These are phyloP conservation scores for Wilhelminamyces savonicus DNA, from an alignment of 805 yeast species.

Conservation along the genomic window DNA sequence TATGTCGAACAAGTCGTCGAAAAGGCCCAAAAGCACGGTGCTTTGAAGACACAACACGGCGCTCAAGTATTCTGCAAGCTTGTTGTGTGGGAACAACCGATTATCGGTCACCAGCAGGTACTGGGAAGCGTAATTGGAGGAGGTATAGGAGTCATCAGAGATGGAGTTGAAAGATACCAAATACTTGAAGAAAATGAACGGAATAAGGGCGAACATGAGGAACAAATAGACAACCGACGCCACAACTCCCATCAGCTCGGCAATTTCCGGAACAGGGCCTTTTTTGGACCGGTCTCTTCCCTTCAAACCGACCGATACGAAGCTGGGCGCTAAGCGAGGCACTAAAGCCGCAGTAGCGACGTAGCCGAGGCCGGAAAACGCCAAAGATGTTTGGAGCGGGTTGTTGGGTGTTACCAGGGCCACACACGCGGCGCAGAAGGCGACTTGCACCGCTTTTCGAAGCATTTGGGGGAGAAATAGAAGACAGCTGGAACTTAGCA, in stretches of 20 bases:
- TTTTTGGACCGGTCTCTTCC: constrained; percentile 81
- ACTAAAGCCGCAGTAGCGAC: constrained; percentile 52
- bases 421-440: not conserved
- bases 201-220: constrained; percentile 77
- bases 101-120: constrained; percentile 25
- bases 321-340: constrained; percentile 61
- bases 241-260: constrained; percentile 92
- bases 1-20: constrained; percentile 92
- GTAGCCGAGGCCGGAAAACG: constrained; percentile 66
- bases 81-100: constrained; percentile 66
- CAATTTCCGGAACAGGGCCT: constrained; percentile 58
- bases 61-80: constrained; percentile 78
- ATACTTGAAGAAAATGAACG: constrained; percentile 77
- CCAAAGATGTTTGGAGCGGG: constrained; percentile 56
- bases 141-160: constrained; percentile 27
- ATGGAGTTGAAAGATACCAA: constrained; percentile 43
- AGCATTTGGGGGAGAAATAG: no score
- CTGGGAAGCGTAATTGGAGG: constrained; percentile 29
- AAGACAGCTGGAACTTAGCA: no score
- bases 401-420: constrained; percentile 25
- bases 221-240: constrained; percentile 77
- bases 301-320: constrained; percentile 70
- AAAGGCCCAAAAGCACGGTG: constrained; percentile 78
- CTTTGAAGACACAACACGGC: constrained; percentile 79
- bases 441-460: not conserved